Evolutionary conservation across 176 grass and related monocot species (phyloP), one percentile per base, ranked within the genome.

Genomic region (Oryza brachyantha): DNA sequence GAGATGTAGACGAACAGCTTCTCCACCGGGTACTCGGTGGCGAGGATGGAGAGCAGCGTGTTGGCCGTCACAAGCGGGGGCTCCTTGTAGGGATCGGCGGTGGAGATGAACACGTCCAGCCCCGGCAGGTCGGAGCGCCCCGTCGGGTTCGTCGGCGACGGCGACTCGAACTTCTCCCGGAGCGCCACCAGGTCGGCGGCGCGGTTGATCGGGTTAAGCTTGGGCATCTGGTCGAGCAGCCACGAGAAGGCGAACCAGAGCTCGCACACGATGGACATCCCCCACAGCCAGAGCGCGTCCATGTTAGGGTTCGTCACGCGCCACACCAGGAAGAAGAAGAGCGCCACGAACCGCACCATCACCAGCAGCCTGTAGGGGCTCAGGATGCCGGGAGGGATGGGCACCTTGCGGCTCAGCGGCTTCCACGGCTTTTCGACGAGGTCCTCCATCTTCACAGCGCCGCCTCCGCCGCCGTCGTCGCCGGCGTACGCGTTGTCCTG

Each of bases 201-300:
- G 59, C 93, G 90, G 66, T 88, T 92, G 81, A 96, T 89, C 10
- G 93, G 90, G 82, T 90, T 90, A 40, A 96, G 85, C 84, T 96
- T 96, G 45, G 90, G 93, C 75, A 96, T 76, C 87, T 96, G 93
- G 78, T 96, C 93, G 10, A 96, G 82, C 2, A 92, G n/a, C 90
- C 90, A 92, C 21, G 90, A 92, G 75, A 92, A 84, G 39, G 93
- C 93, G 66, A 96, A 96, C 93, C 93, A 92, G 29, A 92, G 57
- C 90, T 96, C 93, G 70, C 93, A 92, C 34, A 83, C 84, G 76
- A 96, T 87, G 79, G 93, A 96, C 65, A 96, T 87, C 22, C 87
- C 87, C 90, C 93, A 96, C 74, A 92, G 70, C 92, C 89, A 89
- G 52, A 94, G 73, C 17, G 92, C 92, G 32, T 94, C 89, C 64